Conservation (phyloP, 257 asterid genomes). For the Marsdenia floribunda region DNA sequence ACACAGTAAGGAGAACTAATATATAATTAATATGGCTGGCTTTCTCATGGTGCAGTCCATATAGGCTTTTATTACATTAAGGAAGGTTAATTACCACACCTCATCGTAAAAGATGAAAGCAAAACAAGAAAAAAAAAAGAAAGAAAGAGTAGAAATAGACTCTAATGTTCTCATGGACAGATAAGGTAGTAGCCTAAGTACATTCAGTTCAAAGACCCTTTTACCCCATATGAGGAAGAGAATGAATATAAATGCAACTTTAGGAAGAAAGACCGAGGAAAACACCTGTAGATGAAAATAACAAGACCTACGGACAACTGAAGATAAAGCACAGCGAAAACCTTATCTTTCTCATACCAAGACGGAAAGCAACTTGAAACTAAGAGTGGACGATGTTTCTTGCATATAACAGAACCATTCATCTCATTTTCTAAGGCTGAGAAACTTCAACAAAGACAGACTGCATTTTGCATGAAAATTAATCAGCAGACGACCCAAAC, state of each 20-base stretch:
- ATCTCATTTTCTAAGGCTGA: conserved; percentile 8
- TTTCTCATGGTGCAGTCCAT: neutral
- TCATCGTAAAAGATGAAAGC: conserved; percentile 11
- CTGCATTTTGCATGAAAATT: conserved; percentile 21
- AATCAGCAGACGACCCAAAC: neutral
- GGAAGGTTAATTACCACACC: conserved; percentile 6
- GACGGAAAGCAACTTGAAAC: conserved; percentile 13
- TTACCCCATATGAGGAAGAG: conserved; percentile 26
- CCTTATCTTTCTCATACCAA: conserved; percentile 23
- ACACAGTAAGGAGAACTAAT: conserved; percentile 4
- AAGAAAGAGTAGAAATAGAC: conserved; percentile 7
- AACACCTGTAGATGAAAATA: conserved; percentile 40
- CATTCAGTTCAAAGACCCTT: conserved; percentile 8
- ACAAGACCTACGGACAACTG: conserved; percentile 29
- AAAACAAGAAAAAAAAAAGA: too few species aligned
- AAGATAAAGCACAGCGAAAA: conserved; percentile 19
- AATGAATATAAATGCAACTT: conserved; percentile 19
- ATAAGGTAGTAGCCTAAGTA: neutral
- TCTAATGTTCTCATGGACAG: neutral
- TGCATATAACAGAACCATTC: neutral
- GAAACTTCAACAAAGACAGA: conserved; percentile 1
- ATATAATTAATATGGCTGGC: too few species aligned
- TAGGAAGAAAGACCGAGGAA: conserved; percentile 16
- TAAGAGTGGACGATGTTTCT: conserved; percentile 2
- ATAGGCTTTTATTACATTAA: neutral